These are phyloP conservation scores for Venturia asperata DNA, from an alignment of 2,329 filamentous ascomycete species.

Conservation along the genomic window DNA sequence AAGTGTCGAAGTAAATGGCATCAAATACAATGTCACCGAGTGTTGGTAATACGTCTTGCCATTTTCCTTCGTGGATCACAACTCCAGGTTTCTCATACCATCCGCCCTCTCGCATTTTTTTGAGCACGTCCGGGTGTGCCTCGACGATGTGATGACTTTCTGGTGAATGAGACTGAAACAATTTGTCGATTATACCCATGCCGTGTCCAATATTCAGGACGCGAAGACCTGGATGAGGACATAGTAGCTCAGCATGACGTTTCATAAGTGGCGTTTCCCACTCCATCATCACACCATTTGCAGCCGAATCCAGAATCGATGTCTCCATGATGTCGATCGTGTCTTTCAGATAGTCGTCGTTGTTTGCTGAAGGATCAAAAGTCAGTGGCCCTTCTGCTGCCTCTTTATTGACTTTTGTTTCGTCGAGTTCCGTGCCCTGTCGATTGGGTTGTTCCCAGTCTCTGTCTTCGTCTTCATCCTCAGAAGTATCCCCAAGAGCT, in stretches of 20 bases:
- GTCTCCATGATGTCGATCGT: conserved; percentile 42
- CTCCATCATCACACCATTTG: conserved; percentile 49
- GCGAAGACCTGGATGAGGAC: conserved; percentile 34
- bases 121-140: conserved; percentile 44
- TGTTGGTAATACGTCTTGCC: conserved; percentile 44
- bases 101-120: conserved; percentile 39
- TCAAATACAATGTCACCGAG: conserved; percentile 35
- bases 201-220: conserved; percentile 46
- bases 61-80: conserved; percentile 41
- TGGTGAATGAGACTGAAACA: conserved; percentile 40
- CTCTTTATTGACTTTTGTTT: conserved; percentile 22
- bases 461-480: conserved; percentile 43
- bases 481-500: conserved; percentile 54
- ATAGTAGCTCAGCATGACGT: conserved; percentile 38
- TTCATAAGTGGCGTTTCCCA: conserved; percentile 47
- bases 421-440: conserved; percentile 25
- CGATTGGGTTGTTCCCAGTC: conserved; percentile 33
- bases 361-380: conserved; percentile 27
- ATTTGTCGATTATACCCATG: conserved; percentile 45
- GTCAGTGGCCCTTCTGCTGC: conserved; percentile 25
- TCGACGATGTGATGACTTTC: conserved; percentile 45
- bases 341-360: conserved; percentile 43
- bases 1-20: conserved; percentile 88
- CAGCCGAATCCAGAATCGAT: conserved; percentile 41
- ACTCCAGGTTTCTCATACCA: conserved; percentile 45